These are phyloP conservation scores for Leccinum fallax DNA, from an alignment of 1,284 basidiomycete species.

Conservation along the genomic window DNA sequence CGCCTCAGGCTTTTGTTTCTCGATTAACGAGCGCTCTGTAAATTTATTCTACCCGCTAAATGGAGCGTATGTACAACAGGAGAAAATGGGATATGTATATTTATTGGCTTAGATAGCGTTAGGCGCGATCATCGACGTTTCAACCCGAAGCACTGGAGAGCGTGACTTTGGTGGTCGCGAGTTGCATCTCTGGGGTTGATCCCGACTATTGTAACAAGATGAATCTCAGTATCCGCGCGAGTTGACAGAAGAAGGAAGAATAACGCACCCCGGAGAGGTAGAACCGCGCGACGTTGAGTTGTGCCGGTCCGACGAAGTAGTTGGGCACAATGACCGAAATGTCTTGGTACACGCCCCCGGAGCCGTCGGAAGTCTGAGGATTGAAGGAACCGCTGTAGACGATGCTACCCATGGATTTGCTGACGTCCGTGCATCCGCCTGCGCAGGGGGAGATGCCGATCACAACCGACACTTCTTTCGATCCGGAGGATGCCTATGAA, in stretches of 20 bases:
- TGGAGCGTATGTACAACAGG: background rate
- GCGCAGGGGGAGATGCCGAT: constrained; percentile 36
- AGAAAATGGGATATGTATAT: background rate
- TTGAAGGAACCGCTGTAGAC: constrained; percentile 49
- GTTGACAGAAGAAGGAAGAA: background rate
- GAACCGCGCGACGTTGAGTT: constrained; percentile 2
- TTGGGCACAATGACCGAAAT: background rate
- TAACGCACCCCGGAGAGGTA: constrained; percentile 3
- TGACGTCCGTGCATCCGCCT: constrained; percentile 16
- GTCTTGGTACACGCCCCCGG: background rate
- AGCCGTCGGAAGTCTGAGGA: constrained; percentile 28
- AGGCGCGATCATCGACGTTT: background rate
- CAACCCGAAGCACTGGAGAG: background rate
- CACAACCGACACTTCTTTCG: constrained; percentile 43
- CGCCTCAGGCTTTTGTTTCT: background rate
- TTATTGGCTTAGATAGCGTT: background rate
- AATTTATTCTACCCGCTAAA: background rate
- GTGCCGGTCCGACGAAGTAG: background rate
- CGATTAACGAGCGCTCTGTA: background rate
- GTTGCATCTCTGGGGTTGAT: background rate
- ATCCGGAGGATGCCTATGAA: constrained; percentile 5
- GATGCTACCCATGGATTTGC: constrained; percentile 41
- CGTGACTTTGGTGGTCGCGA: background rate
- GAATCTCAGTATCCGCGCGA: background rate
- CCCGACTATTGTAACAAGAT: background rate